Evolutionary conservation across 2,329 filamentous ascomycete genomes (phyloP).

Genomic region (Simplicillium sp.): DNA sequence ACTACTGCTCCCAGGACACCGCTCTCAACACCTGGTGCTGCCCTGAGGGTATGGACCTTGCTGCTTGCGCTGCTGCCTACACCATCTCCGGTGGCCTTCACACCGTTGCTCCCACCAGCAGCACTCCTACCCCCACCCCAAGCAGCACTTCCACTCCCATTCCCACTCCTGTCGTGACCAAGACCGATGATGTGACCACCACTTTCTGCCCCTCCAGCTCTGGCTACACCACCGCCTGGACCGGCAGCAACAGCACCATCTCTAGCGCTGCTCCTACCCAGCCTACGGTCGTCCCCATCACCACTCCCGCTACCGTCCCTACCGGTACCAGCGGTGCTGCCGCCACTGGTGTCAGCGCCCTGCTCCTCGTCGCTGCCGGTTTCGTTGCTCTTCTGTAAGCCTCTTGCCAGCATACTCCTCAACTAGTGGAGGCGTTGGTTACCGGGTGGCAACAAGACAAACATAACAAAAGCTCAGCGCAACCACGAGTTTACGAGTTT

Average conservation of each 20-base stretch:
- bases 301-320: conserved; percentile 10
- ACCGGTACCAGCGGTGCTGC: conserved; percentile 17
- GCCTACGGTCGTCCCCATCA: conserved; percentile 11
- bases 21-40: conserved; percentile 49
- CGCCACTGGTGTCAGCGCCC: conserved; percentile 22
- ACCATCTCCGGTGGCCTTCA: conserved; percentile 36
- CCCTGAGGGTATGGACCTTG: conserved; percentile 42
- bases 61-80: conserved; percentile 43
- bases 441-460: conserved; percentile 5
- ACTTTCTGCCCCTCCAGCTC: conserved; percentile 15
- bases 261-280: conserved; percentile 14
- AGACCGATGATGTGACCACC: conserved; percentile 14
- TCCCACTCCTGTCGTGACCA: conserved; percentile 8
- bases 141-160: conserved; percentile 12
- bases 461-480: conserved; percentile 12
- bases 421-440: conserved; percentile 14
- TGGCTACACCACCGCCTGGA: conserved; percentile 18
- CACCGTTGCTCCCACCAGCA: conserved; percentile 22
- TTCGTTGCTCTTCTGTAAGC: conserved; percentile 24
- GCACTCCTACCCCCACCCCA: conserved; percentile 18
- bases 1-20: conserved; percentile 51
- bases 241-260: conserved; percentile 22
- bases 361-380: conserved; percentile 25
- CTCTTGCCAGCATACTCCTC: conserved; percentile 10
- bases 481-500: conserved; percentile 25